These are phyloP conservation scores for Funneliformis caledonium DNA, from an alignment of 371 early-diverging fungal species.

Conservation along the genomic window DNA sequence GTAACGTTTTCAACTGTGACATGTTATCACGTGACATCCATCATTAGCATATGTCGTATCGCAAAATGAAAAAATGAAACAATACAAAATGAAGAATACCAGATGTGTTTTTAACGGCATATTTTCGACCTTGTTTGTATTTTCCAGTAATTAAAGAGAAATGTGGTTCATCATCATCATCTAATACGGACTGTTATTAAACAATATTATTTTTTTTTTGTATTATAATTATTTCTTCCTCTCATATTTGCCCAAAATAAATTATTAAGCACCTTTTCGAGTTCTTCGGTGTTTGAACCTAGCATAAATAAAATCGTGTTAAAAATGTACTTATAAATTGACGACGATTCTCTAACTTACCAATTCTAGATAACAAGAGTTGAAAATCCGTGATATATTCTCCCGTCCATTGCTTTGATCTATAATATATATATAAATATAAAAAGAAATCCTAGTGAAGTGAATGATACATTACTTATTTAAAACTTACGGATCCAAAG, in stretches of 20 bases:
- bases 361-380: conserved; percentile 49
- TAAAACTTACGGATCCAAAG: conserved; percentile 62
- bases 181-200: conserved; percentile 6
- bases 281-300: not conserved
- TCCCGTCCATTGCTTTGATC: conserved; percentile 75
- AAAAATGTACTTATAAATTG: not conserved
- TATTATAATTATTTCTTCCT: not conserved
- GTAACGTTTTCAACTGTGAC: conserved; percentile 35
- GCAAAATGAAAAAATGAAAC: too few species aligned
- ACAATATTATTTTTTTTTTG: not conserved
- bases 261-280: conserved; percentile 1
- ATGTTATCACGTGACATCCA: too few species aligned
- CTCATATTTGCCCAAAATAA: not conserved
- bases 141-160: conserved; percentile 90
- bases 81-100: conserved; percentile 38
- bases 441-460: not conserved
- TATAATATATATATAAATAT: conserved; percentile 31
- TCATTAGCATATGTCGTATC: too few species aligned
- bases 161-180: conserved; percentile 75
- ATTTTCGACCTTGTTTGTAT: conserved; percentile 62
- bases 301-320: not conserved
- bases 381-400: conserved; percentile 77
- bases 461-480: not conserved
- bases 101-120: conserved; percentile 44
- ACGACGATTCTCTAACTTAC: not conserved